Base-by-base conservation (phyloP, 805 yeast genomes). In the Lipomyces mesembrius region DNA sequence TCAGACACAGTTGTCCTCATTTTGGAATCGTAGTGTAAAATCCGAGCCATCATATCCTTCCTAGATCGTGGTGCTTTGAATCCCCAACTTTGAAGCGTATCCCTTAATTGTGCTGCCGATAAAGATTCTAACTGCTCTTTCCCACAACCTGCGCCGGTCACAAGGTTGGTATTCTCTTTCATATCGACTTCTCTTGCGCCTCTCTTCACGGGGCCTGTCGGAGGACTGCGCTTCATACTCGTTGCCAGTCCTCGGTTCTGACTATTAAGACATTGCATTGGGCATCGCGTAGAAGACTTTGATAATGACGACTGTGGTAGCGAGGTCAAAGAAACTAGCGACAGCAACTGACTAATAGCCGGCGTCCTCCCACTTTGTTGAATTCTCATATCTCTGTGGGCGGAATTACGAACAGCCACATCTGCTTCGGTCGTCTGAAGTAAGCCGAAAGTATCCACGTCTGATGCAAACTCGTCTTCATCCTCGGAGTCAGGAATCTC, bases 51-150 rank as follows among this genome's bases (percentile, higher is more conserved):
- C 66, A 62, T 62, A 22, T 62, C 71, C 7, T 27, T 51, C 49
- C 62, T 67, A 61, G 60, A 57, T 22, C 71, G 39, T 11, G 71
- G 66, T n/a, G 66, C 61, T 46, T 62, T 62, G 35, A 67, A 62
- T 17, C 70, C 71, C 71, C 71, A 67, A 2, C n/a, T 37, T 27
- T 37, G 49, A 12, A 67, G 39, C 9, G 14, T 53, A 3, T 51
- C 63, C 11, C 70, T 65, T 35, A 67, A 32, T 20, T 67, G 62
- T 32, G 65, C 59, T 8, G 65, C 65, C 14, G 65, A 57, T 34
- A 60, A 20, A n/a, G 27, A n/a, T 29, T 22, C 29, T 34, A 60
- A 59, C 25, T 49, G 55, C n/a, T 2, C 55, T 12, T 22, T 17
- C 32, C n/a, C n/a, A 54, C 25, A 9, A 49, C 58, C 12, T 25